Conservation (phyloP, 208 protist species). For the Trypanosoma scelopori region DNA sequence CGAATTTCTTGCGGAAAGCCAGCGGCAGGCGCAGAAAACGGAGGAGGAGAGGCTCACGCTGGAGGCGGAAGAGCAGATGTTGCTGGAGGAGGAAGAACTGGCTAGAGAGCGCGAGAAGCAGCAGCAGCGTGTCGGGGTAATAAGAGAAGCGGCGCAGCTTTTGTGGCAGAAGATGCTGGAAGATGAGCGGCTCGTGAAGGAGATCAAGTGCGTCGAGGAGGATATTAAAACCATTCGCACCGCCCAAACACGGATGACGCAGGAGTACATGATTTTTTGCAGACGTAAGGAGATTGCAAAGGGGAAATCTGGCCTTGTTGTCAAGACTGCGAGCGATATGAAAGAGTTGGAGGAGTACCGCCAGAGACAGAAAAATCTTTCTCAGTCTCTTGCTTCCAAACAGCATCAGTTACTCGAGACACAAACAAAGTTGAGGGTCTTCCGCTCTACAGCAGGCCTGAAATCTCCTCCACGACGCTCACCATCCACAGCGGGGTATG, state of each 20-base stretch:
- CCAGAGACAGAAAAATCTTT: neutral
- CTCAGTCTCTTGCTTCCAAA: neutral
- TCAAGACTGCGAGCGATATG: neutral
- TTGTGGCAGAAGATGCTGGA: constrained; percentile 13
- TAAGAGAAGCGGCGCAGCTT: constrained; percentile 11
- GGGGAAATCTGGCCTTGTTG: neutral
- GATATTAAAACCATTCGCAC: neutral
- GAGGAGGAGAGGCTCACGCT: constrained; percentile 9
- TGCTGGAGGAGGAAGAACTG: constrained; percentile 9
- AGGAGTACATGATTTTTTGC: constrained; percentile 19
- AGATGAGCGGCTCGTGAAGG: constrained; percentile 12
- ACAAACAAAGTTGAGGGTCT: neutral
- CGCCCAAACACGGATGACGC: constrained; percentile 4
- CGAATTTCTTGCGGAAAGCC: constrained; percentile 1
- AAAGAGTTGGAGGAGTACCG: constrained; percentile 18
- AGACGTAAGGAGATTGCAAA: constrained; percentile 17
- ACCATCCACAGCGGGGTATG: neutral
- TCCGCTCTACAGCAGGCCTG: constrained; percentile 1
- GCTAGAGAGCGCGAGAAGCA: constrained; percentile 7
- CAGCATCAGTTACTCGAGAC: constrained; percentile 4
- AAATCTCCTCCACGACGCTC: neutral
- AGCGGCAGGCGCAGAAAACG: neutral
- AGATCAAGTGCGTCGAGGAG: constrained; percentile 9
- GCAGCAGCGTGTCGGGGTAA: neutral
- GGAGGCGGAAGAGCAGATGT: constrained; percentile 13